Conservation (phyloP, 2,329 filamentous ascomycete species). For the Diaporthe citrichinensis region DNA sequence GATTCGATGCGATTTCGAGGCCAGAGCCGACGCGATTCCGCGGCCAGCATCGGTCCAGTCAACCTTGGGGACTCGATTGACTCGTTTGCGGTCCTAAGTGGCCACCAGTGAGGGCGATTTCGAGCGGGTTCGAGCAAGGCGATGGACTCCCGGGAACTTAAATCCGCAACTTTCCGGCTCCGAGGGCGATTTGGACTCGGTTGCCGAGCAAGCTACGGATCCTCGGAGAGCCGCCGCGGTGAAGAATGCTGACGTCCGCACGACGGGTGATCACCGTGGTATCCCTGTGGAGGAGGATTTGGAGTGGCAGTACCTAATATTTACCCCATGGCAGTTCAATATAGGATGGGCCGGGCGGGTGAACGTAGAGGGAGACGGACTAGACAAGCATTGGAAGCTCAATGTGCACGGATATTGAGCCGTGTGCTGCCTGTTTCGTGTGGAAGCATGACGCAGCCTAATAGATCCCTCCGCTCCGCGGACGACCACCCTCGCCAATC, state of each 20-base stretch:
- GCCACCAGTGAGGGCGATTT: neutral
- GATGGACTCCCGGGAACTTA: neutral
- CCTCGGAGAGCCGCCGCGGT: neutral
- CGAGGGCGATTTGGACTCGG: neutral
- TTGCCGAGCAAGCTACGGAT: neutral
- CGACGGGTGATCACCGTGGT: conserved; percentile 6
- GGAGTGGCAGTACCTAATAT: neutral
- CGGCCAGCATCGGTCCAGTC: neutral
- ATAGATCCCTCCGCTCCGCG: neutral
- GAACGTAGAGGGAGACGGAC: neutral
- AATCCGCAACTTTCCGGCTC: neutral
- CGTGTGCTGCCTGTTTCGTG: conserved; percentile 10
- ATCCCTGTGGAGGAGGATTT: neutral
- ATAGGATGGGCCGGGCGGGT: neutral
- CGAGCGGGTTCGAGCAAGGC: neutral
- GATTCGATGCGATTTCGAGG: neutral
- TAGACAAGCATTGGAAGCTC: neutral
- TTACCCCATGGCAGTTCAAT: too few relatives aligned
- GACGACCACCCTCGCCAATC: conserved; percentile 25
- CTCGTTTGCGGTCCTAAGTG: neutral
- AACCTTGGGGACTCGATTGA: neutral
- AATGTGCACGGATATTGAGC: conserved; percentile 4
- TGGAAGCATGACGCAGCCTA: conserved; percentile 24
- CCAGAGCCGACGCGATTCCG: neutral
- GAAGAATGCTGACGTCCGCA: neutral